phyloP scores from a whole-genome alignment of 176 grass and related monocot species.

The Areca catechu region DNA sequence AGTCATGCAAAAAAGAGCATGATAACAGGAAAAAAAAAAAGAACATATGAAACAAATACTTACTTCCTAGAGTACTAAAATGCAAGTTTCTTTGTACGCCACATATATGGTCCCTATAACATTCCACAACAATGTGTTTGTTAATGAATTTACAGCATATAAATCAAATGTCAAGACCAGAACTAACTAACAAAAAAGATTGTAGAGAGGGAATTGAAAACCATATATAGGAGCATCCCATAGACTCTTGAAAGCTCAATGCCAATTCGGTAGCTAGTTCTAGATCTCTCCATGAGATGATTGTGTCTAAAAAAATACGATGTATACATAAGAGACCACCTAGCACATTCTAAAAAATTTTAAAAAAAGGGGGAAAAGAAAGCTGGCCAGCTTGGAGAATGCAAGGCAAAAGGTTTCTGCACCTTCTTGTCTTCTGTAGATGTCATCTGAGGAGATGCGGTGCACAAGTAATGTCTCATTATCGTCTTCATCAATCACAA shows the following conservation, averaged over 20 bases:
- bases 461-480: not conserved
- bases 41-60: not conserved
- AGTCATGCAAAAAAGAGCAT: no score
- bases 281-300: conserved; percentile 23
- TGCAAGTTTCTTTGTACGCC: conserved; percentile 15
- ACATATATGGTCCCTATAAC: conserved; percentile 15
- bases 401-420: not conserved
- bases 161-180: no score
- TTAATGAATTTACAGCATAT: no score
- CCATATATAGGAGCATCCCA: conserved; percentile 19
- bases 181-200: not conserved
- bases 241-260: conserved; percentile 18
- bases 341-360: not conserved
- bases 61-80: conserved; percentile 16
- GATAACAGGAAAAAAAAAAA: not conserved
- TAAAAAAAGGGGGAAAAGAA: not conserved
- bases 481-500: conserved; percentile 1
- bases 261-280: conserved; percentile 16
- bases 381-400: not conserved
- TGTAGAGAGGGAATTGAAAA: not conserved
- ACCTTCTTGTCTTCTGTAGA: not conserved
- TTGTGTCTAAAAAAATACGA: conserved; percentile 9
- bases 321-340: not conserved
- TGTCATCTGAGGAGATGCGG: not conserved
- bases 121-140: no score